Base-by-base conservation (phyloP, 805 yeast species). In the Blastobotrys terrestris region DNA sequence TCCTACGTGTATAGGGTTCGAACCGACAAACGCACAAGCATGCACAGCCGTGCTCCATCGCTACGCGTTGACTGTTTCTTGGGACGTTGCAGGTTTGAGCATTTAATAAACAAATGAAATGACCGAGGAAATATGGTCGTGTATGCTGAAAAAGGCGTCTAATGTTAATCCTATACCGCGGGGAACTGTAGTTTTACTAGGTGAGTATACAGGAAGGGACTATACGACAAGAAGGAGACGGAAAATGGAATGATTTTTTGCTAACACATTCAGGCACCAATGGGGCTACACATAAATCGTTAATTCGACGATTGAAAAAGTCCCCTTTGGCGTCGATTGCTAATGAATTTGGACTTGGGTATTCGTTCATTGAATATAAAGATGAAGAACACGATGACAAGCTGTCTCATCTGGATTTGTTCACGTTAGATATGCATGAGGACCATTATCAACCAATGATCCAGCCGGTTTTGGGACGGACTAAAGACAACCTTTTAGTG, bases 361-460 rank as follows among this genome's bases (percentile, higher is more conserved):
- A 64, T 49, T 44, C 61, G 13, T 65, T 53, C 49, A 21, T 58
- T 5, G 67, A 63, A 15, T 59, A 62, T 39, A 44, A 46, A 15
- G 67, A 64, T 44, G 60, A 63, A 6, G 65, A 58, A 19, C 61
- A 54, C 16, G 61, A 63, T 47, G 60, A 51, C 20, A 47, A 49
- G 20, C 39, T 58, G 15, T 50, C 61, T 2, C 59, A 56, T 45
- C 48, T 59, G 15, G 61, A 58, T 39, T 46, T 59, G 20, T 52
- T 54, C 48, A 59, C 59, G 2, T 39, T 60, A 48, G 62, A 55
- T 13, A 22, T 48, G 50, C n/a, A 39, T 19, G 43, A n/a, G 18
- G 14, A 44, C 16, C 41, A 39, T 2, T 40, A 58, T 16, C 46
- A 49, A 20, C 49, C 49, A 19, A 46, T 52, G 5, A 31, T 55